Conservation (phyloP, 257 asterid genomes). For the Solanum etuberosum region DNA sequence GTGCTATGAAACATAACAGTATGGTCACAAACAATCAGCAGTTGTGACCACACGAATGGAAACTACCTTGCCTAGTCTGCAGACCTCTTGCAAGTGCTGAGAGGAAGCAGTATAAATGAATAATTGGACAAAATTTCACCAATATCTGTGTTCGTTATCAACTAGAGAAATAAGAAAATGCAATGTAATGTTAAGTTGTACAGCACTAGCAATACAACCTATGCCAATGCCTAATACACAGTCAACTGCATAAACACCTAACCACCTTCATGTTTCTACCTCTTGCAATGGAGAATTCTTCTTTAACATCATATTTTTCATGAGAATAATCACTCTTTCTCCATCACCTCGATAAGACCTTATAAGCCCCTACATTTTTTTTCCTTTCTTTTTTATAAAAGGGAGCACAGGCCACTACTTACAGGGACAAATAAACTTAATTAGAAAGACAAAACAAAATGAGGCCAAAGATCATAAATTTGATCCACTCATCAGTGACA, state of each 20-base stretch:
- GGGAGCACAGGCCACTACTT: not conserved
- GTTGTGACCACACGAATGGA: not conserved
- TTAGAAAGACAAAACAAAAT: not conserved
- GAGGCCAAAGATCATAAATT: not conserved
- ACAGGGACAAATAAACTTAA: not conserved
- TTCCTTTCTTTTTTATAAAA: not conserved
- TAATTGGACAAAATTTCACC: not conserved
- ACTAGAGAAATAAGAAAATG: not conserved
- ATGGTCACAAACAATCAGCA: not conserved
- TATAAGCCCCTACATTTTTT: not conserved
- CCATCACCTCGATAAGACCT: not conserved
- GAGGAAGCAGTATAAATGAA: not conserved
- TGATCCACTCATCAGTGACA: not conserved
- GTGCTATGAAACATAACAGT: not conserved
- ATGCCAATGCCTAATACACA: not conserved
- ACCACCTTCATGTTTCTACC: not conserved
- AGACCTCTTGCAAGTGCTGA: not conserved
- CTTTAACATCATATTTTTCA: not conserved
- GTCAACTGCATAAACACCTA: not conserved
- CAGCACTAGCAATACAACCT: not conserved
- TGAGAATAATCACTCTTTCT: not conserved
- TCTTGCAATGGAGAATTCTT: not conserved
- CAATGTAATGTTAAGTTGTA: not conserved
- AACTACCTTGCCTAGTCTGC: not conserved
- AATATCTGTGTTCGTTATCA: not conserved